Evolutionary conservation across 2,329 filamentous ascomycete species (phyloP).

Genomic region (Penicillium sp.): DNA sequence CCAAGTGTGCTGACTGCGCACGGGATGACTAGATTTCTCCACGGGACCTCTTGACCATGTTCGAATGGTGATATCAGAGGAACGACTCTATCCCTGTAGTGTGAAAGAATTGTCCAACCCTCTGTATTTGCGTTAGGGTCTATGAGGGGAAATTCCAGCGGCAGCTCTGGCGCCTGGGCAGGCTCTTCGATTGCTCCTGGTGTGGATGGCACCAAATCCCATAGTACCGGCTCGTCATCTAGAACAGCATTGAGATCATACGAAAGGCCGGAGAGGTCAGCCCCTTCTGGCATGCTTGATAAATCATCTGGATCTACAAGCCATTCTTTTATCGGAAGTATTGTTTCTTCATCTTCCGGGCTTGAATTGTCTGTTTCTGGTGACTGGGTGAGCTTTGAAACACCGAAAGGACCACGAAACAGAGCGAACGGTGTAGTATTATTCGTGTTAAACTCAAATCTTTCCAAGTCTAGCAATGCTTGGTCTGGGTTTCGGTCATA

Average conservation of each 20-base stretch:
- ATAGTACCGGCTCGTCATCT: neutral
- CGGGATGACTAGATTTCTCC: slow-evolving; percentile 16
- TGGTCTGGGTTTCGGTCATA: slow-evolving; percentile 5
- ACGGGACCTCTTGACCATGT: slow-evolving; percentile 13
- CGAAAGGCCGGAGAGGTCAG: neutral
- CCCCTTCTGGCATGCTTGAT: neutral
- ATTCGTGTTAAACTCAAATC: neutral
- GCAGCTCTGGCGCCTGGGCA: neutral
- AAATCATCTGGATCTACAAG: neutral
- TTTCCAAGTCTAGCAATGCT: slow-evolving; percentile 18
- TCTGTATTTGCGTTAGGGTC: slow-evolving; percentile 4
- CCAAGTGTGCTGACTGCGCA: slow-evolving; percentile 17
- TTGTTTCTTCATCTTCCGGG: neutral
- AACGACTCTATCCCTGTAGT: slow-evolving; percentile 21
- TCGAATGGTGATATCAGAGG: slow-evolving; percentile 18
- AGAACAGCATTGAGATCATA: neutral
- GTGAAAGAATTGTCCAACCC: slow-evolving; percentile 20
- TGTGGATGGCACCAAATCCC: neutral
- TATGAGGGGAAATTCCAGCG: neutral
- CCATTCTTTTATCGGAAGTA: neutral
- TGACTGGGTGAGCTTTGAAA: slow-evolving; percentile 6
- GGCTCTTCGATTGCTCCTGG: neutral
- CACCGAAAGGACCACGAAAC: slow-evolving; percentile 21
- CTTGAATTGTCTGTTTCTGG: neutral
- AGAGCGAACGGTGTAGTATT: neutral